Percentiles rank a stretch among this genome's conserved stretches.
phyloP scores from a whole-genome alignment of 805 yeast genomes.

The Candida yuanshanica region DNA sequence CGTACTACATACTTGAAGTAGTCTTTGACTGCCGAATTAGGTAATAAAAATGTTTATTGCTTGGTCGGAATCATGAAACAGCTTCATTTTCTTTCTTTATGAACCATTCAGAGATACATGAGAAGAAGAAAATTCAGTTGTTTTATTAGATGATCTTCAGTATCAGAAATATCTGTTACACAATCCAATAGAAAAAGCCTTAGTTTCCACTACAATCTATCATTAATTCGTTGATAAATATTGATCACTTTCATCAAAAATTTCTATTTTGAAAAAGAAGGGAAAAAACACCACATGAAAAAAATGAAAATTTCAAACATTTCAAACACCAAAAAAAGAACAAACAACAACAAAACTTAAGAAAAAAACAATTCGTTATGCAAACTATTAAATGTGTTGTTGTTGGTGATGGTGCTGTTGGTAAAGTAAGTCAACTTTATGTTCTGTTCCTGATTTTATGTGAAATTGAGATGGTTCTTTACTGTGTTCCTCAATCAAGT shows the following conservation, averaged over 20 bases:
- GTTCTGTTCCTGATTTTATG: background rate
- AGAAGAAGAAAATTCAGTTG: too few relatives aligned
- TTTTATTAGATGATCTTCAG: too few relatives aligned
- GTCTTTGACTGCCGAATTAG: background rate
- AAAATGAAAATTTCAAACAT: background rate
- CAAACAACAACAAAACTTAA: background rate
- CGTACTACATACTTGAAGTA: too few relatives aligned
- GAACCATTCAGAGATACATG: too few relatives aligned
- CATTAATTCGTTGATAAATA: too few relatives aligned
- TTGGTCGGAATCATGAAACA: background rate
- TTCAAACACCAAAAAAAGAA: background rate
- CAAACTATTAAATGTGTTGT: slow-evolving; percentile 86
- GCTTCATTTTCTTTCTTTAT: background rate
- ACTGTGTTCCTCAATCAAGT: background rate
- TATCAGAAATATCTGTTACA: too few relatives aligned
- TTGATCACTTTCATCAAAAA: too few relatives aligned
- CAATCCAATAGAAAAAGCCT: too few relatives aligned
- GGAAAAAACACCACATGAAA: background rate
- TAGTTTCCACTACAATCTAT: too few relatives aligned
- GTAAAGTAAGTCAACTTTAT: slow-evolving; percentile 45
- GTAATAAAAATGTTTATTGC: background rate
- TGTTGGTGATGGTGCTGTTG: slow-evolving; percentile 99
- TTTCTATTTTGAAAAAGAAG: too few relatives aligned
- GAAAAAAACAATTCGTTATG: slow-evolving; percentile 26
- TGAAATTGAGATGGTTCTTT: too few relatives aligned